phyloP scores from a whole-genome alignment of 228 moss, liverwort and hornwort genomes.

The Sphagnum magellanicum region DNA sequence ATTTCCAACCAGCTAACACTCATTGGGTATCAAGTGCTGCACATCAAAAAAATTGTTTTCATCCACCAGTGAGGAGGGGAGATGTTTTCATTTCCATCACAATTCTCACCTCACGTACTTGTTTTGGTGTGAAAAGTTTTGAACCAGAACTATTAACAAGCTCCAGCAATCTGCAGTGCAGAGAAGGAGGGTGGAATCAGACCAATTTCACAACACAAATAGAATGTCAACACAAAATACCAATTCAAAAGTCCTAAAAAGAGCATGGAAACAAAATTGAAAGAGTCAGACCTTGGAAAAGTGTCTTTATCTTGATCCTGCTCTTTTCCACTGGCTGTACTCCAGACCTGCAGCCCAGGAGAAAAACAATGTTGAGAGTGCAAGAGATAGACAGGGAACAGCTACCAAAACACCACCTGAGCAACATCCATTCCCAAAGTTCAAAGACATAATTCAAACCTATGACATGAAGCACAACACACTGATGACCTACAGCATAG shows the following conservation, averaged over 20 bases:
- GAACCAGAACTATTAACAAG: conserved; percentile 76
- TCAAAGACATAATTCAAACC: too few species aligned
- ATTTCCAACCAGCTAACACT: too few species aligned
- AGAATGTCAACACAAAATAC: too few species aligned
- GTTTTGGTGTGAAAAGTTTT: conserved; percentile 85
- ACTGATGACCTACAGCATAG: conserved; percentile 69
- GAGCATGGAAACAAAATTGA: too few species aligned
- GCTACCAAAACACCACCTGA: neutral
- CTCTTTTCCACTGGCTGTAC: conserved; percentile 95
- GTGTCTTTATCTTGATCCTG: conserved; percentile 94
- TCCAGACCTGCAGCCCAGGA: conserved; percentile 66
- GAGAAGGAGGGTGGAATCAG: neutral
- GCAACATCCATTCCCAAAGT: neutral
- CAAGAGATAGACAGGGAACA: neutral
- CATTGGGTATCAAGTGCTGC: too few species aligned
- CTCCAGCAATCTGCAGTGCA: conserved; percentile 66
- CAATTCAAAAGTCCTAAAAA: neutral
- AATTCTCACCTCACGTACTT: conserved; percentile 71
- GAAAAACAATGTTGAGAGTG: neutral
- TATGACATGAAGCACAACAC: too few species aligned
- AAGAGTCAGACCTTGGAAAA: conserved; percentile 65
- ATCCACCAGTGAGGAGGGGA: too few species aligned
- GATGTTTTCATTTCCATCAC: neutral
- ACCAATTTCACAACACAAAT: too few species aligned
- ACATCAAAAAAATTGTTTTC: too few species aligned